These are phyloP conservation scores for Botrytis fragariae DNA, from an alignment of 2,329 filamentous ascomycete species.

Conservation along the genomic window DNA sequence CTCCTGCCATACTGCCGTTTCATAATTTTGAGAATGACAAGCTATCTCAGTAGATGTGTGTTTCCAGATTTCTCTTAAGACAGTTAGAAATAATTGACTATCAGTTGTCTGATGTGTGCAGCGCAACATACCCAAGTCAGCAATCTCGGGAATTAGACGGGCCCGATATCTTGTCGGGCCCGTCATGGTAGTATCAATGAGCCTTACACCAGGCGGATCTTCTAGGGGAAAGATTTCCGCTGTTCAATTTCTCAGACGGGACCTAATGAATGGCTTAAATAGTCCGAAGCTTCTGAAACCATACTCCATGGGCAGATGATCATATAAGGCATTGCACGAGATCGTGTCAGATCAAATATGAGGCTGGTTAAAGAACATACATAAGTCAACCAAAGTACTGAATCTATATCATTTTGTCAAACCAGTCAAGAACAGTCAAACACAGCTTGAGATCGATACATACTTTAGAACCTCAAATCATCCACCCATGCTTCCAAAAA, in stretches of 20 bases:
- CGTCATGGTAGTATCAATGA: neutral
- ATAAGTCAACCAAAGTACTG: neutral
- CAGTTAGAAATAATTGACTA: accelerated
- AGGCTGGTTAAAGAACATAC: neutral
- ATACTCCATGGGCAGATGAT: neutral
- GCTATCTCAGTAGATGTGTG: neutral
- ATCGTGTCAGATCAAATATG: neutral
- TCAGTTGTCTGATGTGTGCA: neutral
- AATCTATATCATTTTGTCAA: neutral
- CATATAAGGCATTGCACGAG: neutral
- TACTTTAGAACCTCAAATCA: neutral
- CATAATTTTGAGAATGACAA: neutral
- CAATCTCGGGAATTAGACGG: neutral
- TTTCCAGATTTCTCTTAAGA: neutral
- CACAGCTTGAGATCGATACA: neutral
- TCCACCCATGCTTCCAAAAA: constrained; percentile 23
- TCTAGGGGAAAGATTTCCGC: too few relatives aligned
- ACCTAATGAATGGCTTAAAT: neutral
- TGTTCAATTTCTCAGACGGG: too few relatives aligned
- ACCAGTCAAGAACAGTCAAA: neutral
- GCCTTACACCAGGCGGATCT: neutral
- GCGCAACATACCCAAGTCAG: neutral
- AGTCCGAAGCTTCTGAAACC: neutral
- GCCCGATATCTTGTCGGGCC: neutral
- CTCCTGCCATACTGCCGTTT: neutral